These are phyloP conservation scores for Metroxylon sagu DNA, from an alignment of 176 grass and related monocot species.

Conservation along the genomic window DNA sequence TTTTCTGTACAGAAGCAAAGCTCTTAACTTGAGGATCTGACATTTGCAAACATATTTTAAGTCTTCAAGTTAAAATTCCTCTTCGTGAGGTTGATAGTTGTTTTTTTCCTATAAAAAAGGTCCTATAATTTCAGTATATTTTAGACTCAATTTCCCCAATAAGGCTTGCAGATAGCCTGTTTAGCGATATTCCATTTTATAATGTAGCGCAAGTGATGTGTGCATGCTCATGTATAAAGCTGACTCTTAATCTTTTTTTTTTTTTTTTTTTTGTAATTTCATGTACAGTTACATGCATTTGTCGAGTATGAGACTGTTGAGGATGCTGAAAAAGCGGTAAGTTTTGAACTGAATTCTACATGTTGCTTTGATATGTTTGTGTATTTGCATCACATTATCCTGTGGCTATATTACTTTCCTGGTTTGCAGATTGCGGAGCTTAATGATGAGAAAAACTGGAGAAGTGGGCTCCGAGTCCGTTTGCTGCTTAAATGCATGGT, in stretches of 20 bases:
- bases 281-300: constrained; percentile 84
- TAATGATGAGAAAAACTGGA: constrained; percentile 99
- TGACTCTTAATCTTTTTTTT: constrained; percentile 15
- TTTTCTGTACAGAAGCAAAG: too few relatives aligned
- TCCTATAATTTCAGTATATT: too few relatives aligned
- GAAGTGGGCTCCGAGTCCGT: constrained; percentile 84
- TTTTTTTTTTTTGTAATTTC: constrained; percentile 15
- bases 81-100: too few relatives aligned
- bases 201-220: too few relatives aligned
- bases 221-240: not conserved
- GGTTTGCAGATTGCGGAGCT: constrained; percentile 59
- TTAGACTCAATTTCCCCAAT: too few relatives aligned
- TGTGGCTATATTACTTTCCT: constrained; percentile 6
- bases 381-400: not conserved
- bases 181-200: too few relatives aligned
- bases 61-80: too few relatives aligned
- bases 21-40: too few relatives aligned
- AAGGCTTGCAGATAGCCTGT: too few relatives aligned
- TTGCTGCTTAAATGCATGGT: constrained; percentile 79
- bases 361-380: too few relatives aligned
- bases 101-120: too few relatives aligned
- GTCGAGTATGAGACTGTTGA: constrained; percentile 87
- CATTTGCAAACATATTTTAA: too few relatives aligned
- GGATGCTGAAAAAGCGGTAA: constrained; percentile 87
- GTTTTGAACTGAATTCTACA: constrained; percentile 10